Evolutionary conservation across 371 early-diverging fungal species (phyloP), one percentile per base, ranked within the genome.

Genomic region (Mucor saturninus): DNA sequence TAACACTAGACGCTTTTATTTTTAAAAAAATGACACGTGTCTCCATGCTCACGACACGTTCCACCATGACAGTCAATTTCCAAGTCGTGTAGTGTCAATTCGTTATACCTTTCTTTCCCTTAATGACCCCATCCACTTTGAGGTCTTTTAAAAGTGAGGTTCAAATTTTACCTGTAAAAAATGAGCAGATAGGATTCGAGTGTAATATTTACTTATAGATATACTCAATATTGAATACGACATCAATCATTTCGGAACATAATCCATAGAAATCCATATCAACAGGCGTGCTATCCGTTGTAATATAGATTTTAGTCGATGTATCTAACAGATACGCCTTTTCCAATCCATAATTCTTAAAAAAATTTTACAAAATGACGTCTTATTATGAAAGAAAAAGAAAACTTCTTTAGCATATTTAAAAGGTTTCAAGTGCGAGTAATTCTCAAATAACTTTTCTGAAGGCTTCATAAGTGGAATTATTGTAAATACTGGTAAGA

Each of bases 281-380:
- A 29, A 94, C 94, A 0, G 98, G 96, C 2, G 95, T 92, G 49
- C 90, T 88, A 64, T 97, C 98, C 4, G 95, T 96, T 4, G 98
- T 95, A 61, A 97, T 85, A 70, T 96, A 97, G 32, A 97, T 88
- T 70, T 96, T 95, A 26, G 91, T 90, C 43, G 83, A 58, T 5
- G 90, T 83, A 72, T 97, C 98, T 64, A 97, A 95, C 49, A 97
- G 75, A 70, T 94, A 97, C 7, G 94, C 95, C 72, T 97, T 96
- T 65, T 97, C 98, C 62, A 97, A 90, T 13, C 91, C 92, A 14
- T 95, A 94, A 68, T 93, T 95, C 91, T 95, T n/a, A n/a, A n/a
- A n/a, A n/a, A n/a, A n/a, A n/a, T n/a, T n/a, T n/a, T n/a, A n/a
- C n/a, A n/a, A n/a, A n/a, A n/a, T n/a, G n/a, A n/a, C n/a, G n/a